These are phyloP conservation scores for Ceratobasidium theobromae DNA, from an alignment of 1,284 basidiomycete genomes.

Conservation along the genomic window DNA sequence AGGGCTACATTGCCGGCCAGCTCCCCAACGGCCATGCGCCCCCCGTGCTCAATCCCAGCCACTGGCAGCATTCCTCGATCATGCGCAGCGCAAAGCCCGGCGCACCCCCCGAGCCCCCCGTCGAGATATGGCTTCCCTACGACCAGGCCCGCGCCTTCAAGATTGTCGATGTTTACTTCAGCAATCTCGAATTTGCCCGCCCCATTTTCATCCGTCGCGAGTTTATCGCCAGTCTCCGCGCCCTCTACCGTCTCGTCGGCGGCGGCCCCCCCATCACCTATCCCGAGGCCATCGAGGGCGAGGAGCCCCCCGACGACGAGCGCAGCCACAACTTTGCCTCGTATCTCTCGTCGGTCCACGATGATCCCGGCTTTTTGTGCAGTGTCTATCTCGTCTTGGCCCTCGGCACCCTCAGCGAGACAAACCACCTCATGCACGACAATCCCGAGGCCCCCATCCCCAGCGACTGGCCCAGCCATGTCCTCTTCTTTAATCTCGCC, in stretches of 20 bases:
- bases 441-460: constrained; percentile 20
- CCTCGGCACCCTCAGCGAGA: constrained; percentile 74
- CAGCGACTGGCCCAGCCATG: constrained; percentile 70
- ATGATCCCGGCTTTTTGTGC: constrained; percentile 75
- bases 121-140: constrained; percentile 69
- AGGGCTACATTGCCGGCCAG: constrained; percentile 66
- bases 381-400: constrained; percentile 73
- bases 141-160: constrained; percentile 35
- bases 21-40: constrained; percentile 58
- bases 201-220: constrained; percentile 67
- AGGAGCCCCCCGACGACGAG: constrained; percentile 26
- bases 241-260: constrained; percentile 53
- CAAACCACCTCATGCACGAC: constrained; percentile 56
- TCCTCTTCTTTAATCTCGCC: constrained; percentile 77
- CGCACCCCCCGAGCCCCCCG: constrained; percentile 43
- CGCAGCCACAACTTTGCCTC: constrained; percentile 24
- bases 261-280: constrained; percentile 27
- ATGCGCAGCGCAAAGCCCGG: constrained; percentile 50
- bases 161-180: constrained; percentile 70
- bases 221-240: constrained; percentile 61
- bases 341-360: constrained; percentile 39
- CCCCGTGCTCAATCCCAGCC: constrained; percentile 59
- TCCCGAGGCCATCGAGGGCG: constrained; percentile 20
- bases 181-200: constrained; percentile 70
- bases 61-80: constrained; percentile 59